phyloP scores from a whole-genome alignment of 371 early-diverging fungal genomes.

The Rhizopus microsporus region DNA sequence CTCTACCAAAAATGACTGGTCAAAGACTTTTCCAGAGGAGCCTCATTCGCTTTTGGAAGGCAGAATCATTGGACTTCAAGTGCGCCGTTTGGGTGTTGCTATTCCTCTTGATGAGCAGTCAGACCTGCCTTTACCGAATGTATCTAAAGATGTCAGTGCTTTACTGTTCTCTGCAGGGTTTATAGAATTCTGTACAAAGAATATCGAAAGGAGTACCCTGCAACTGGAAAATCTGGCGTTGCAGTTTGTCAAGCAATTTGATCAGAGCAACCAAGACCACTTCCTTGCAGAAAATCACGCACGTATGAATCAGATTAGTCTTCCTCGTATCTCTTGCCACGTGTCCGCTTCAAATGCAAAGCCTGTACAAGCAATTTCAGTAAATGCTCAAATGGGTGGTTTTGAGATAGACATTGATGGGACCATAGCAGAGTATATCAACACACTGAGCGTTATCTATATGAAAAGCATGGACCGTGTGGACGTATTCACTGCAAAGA shows the following conservation, averaged over 20 bases:
- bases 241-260: constrained; percentile 76
- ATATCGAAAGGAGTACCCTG: constrained; percentile 60
- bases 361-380: constrained; percentile 45
- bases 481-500: constrained; percentile 46
- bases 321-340: constrained; percentile 62
- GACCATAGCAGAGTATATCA: constrained; percentile 70
- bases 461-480: constrained; percentile 60
- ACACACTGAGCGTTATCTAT: constrained; percentile 67
- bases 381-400: constrained; percentile 68
- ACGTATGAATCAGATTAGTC: constrained; percentile 66
- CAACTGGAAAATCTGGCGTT: constrained; percentile 61
- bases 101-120: constrained; percentile 61
- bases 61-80: constrained; percentile 51
- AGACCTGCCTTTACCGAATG: constrained; percentile 30
- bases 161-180: constrained; percentile 63
- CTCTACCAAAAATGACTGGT: constrained; percentile 52
- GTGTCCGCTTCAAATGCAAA: constrained; percentile 39
- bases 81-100: constrained; percentile 66
- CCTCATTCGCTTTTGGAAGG: constrained; percentile 58
- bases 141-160: constrained; percentile 44
- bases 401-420: constrained; percentile 72
- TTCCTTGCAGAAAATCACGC: constrained; percentile 68
- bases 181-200: constrained; percentile 61
- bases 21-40: constrained; percentile 44
- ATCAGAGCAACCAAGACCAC: constrained; percentile 69